Evolutionary conservation across 805 yeast species (phyloP).

Genomic region (Hanseniaspora taiwanica): DNA sequence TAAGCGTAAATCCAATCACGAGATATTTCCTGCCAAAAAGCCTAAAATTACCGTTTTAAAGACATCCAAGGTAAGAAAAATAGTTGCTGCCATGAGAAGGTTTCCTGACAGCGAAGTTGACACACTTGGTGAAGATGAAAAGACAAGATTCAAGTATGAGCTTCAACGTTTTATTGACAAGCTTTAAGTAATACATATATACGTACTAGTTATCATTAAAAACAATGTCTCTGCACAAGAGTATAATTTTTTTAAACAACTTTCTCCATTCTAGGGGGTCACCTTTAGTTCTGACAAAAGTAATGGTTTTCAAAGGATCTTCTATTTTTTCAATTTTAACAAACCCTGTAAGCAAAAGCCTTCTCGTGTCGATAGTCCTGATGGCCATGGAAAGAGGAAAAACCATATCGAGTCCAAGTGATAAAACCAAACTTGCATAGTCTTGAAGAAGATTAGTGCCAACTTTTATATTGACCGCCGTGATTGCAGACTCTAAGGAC

Average conservation of each 20-base stretch:
- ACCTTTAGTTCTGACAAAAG: constrained; percentile 42
- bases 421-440: constrained; percentile 9
- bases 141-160: constrained; percentile 14
- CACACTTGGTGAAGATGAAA: constrained; percentile 11
- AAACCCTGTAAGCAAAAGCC: constrained; percentile 32
- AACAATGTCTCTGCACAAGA: constrained; percentile 39
- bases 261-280: constrained; percentile 69
- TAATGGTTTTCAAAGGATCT: constrained; percentile 33
- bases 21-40: neutral
- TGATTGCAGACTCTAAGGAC: constrained; percentile 20
- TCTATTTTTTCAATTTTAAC: constrained; percentile 31
- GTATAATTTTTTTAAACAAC: constrained; percentile 43
- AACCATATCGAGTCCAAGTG: constrained; percentile 12
- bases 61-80: neutral
- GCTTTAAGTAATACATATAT: too few species aligned
- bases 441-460: constrained; percentile 13
- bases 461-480: constrained; percentile 13
- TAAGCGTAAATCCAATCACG: too few species aligned
- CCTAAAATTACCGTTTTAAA: neutral
- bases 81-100: constrained; percentile 11
- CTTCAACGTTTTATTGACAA: constrained; percentile 15
- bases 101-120: constrained; percentile 10
- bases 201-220: neutral
- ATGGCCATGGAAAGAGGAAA: constrained; percentile 28
- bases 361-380: constrained; percentile 32